Evolutionary conservation across 2,329 filamentous ascomycete species (phyloP), one percentile per base, ranked within the genome.

Genomic region (Diplodia mutila): DNA sequence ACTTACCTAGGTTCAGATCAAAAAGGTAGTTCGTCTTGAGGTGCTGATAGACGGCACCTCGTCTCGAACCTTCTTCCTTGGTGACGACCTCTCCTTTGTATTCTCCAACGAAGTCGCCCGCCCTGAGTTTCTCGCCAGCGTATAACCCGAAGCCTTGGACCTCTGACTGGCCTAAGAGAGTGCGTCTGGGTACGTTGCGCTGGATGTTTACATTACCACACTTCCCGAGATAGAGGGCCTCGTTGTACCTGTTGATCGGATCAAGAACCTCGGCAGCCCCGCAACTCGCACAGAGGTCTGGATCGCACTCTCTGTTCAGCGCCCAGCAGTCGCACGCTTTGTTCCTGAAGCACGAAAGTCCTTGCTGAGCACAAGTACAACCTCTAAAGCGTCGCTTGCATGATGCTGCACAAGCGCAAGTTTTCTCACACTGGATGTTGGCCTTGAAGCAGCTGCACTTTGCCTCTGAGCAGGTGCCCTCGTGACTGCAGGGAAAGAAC

Each of bases 21-120:
- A 88, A 88, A 1, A 86, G 76, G 69, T 87, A 92, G n/a, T 88
- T 90, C 4, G 87, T 85, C 71, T 86, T 86, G 25, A 86, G 85
- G 53, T 84, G 79, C 67, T 86, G 84, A 70, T 89, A 86, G 66
- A 90, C 85, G 67, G 89, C 89, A 18, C 59, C 89, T 46, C 91
- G 85, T 3, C 91, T 86, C 27, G 91, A 87, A 3, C 87, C 88
- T 75, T 94, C 91, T 57, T 88, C 84, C 48, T 87, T 85, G 4
- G 87, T 89, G 67, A 94, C 89, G 12, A 93, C 83, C 76, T 95
- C 92, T 55, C 92, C 92, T 1, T 88, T 88, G 75, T 95, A 95
- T 76, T 95, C 92, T 37, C 91, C 90, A 21, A 95, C 83, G 71
- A 91, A 94, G n/a, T 91, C 89, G 64, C 89, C 87, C 69, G 86